Evolutionary conservation across 345 rosid species (phyloP).

Genomic region (Orychophragmus violaceus): DNA sequence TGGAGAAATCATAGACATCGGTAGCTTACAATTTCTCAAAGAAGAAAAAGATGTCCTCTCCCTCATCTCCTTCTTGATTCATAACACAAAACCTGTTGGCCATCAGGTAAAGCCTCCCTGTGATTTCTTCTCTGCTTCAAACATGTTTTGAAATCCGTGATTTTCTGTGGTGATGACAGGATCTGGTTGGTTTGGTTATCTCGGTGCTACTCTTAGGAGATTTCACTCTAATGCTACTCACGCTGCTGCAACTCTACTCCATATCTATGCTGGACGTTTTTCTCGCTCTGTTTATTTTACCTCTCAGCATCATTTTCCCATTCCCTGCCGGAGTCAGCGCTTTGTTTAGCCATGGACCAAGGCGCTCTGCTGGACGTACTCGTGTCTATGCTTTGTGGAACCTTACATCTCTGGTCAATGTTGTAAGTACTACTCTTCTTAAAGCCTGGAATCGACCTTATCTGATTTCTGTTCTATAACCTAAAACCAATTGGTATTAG

Average conservation of each 20-base stretch:
- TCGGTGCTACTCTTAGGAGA: slow-evolving; percentile 75
- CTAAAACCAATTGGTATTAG: no score
- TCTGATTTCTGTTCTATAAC: slow-evolving; percentile 11
- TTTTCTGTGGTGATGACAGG: slow-evolving; percentile 37
- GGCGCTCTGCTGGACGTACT: slow-evolving; percentile 75
- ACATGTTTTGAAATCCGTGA: background rate
- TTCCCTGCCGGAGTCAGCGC: slow-evolving; percentile 95
- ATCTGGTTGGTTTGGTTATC: slow-evolving; percentile 80
- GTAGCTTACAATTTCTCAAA: slow-evolving; percentile 58
- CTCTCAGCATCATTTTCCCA: slow-evolving; percentile 70
- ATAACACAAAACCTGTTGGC: slow-evolving; percentile 75
- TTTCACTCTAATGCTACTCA: slow-evolving; percentile 77
- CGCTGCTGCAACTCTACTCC: slow-evolving; percentile 87
- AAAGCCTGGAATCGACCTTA: background rate
- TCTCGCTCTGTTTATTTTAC: slow-evolving; percentile 59
- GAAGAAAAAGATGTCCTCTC: slow-evolving; percentile 43
- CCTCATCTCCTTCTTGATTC: slow-evolving; percentile 54
- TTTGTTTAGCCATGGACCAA: slow-evolving; percentile 85
- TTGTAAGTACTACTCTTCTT: slow-evolving; percentile 45
- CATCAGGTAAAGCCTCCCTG: slow-evolving; percentile 62
- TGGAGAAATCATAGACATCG: slow-evolving; percentile 67
- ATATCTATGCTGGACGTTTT: slow-evolving; percentile 63
- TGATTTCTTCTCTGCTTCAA: background rate
- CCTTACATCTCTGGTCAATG: slow-evolving; percentile 63
- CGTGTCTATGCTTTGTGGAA: slow-evolving; percentile 92